Evolutionary conservation across 306 rosid genomes (phyloP).

Genomic region (Potentilla sterilis): DNA sequence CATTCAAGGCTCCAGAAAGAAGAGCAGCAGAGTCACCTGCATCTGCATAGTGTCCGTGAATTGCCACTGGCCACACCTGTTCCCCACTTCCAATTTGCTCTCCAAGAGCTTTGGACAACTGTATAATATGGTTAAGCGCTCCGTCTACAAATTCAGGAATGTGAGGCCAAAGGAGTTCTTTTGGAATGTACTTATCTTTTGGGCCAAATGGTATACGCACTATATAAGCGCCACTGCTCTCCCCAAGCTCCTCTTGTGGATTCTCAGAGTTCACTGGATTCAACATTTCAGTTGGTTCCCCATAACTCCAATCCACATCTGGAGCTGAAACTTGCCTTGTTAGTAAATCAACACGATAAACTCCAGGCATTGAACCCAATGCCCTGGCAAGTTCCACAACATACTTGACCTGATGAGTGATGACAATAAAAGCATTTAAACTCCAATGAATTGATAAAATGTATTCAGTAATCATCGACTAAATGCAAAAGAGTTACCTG

Average conservation of each 20-base stretch:
- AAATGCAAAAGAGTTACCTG: slow-evolving; percentile 37
- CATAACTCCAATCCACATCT: slow-evolving; percentile 60
- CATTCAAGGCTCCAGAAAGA: slow-evolving; percentile 55
- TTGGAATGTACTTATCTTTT: slow-evolving; percentile 45
- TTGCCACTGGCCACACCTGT: slow-evolving; percentile 58
- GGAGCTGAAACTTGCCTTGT: slow-evolving; percentile 58
- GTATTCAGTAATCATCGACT: not conserved
- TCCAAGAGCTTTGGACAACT: slow-evolving; percentile 55
- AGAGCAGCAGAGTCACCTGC: slow-evolving; percentile 69
- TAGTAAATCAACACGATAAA: slow-evolving; percentile 57
- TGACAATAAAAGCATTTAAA: slow-evolving; percentile 8
- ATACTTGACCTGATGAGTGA: slow-evolving; percentile 52
- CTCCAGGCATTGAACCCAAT: slow-evolving; percentile 58
- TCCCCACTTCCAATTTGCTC: slow-evolving; percentile 53
- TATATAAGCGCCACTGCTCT: slow-evolving; percentile 54
- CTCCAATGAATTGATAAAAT: slow-evolving; percentile 7
- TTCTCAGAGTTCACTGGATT: slow-evolving; percentile 31
- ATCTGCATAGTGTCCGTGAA: slow-evolving; percentile 67
- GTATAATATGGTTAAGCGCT: slow-evolving; percentile 49
- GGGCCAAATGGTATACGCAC: slow-evolving; percentile 62
- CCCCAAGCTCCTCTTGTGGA: slow-evolving; percentile 40
- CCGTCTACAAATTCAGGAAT: slow-evolving; percentile 57
- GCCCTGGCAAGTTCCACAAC: slow-evolving; percentile 63
- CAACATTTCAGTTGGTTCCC: slow-evolving; percentile 62
- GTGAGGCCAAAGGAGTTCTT: slow-evolving; percentile 55